Percentiles rank a stretch among this genome's conserved stretches.
phyloP scores from a whole-genome alignment of 2,329 filamentous ascomycete species.

The Sclerotinia glacialis region DNA sequence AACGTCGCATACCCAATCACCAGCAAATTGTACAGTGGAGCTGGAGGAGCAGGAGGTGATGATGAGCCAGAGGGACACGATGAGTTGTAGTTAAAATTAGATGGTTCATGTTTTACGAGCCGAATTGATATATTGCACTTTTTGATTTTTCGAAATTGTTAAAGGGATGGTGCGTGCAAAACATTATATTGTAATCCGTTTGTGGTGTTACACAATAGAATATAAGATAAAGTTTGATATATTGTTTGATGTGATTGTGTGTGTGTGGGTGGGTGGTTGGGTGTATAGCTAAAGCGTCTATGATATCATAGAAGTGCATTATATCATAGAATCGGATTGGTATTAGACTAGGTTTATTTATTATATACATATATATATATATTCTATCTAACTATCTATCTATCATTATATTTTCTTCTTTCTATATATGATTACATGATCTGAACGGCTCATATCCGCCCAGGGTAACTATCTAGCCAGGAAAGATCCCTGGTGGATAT shows the following conservation, averaged over 20 bases:
- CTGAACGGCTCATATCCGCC: no score
- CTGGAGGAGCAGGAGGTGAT: conserved; percentile 64
- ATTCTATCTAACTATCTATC: no score
- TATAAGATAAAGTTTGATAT: background rate
- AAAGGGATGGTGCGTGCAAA: conserved; percentile 1
- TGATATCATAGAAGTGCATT: no score
- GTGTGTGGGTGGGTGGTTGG: background rate
- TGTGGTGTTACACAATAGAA: conserved; percentile 16
- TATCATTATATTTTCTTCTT: no score
- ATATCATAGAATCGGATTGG: no score
- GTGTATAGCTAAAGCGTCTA: no score
- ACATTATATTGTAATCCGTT: conserved; percentile 12
- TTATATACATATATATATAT: no score
- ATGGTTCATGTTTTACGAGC: background rate
- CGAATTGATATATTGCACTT: conserved; percentile 10
- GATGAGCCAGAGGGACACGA: conserved; percentile 70
- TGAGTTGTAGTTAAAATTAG: conserved; percentile 62
- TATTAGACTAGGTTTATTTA: no score
- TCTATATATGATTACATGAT: no score
- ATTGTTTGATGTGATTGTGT: background rate
- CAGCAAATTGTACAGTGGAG: conserved; percentile 83
- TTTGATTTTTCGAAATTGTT: conserved; percentile 1
- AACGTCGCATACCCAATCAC: conserved; percentile 98
- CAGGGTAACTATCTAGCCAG: no score
- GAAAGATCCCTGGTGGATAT: no score